These are phyloP conservation scores for Lonicera japonica DNA, from an alignment of 129 eudicot species.

Conservation along the genomic window DNA sequence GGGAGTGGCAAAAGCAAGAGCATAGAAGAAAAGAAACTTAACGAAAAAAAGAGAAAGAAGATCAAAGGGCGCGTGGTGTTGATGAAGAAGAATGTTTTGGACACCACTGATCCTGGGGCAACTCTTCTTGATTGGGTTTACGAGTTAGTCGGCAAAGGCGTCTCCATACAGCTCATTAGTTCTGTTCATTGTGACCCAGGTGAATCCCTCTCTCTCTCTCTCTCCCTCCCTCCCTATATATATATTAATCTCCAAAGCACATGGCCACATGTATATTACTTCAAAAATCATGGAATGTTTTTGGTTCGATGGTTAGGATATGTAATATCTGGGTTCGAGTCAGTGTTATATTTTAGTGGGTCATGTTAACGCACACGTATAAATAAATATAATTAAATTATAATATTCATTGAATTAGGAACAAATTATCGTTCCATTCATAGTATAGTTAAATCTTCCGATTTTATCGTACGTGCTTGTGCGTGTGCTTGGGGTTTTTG, in stretches of 20 bases:
- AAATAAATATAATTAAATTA: no score
- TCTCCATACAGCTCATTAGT: constrained; percentile 34
- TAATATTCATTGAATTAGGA: no score
- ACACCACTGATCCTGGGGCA: constrained; percentile 19
- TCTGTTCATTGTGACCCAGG: constrained; percentile 17
- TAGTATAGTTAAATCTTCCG: no score
- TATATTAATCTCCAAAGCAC: background rate
- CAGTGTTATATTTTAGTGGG: no score
- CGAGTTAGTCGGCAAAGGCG: constrained; percentile 33
- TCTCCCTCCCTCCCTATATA: background rate
- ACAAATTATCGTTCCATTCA: no score
- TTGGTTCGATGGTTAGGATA: no score
- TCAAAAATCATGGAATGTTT: no score
- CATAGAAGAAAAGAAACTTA: background rate
- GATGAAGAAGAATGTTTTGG: constrained; percentile 33
- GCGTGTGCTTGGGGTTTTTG: no score
- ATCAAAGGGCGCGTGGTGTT: constrained; percentile 35
- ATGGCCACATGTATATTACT: no score
- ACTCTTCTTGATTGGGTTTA: constrained; percentile 22
- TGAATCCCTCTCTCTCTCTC: background rate
- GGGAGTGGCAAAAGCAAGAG: background rate
- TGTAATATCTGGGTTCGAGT: no score
- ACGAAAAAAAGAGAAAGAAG: constrained; percentile 7
- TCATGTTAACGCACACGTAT: no score
- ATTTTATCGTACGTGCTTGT: no score